Base-by-base conservation (phyloP, 495 filamentous ascomycete species). In the Thermochaetoides thermophila region DNA sequence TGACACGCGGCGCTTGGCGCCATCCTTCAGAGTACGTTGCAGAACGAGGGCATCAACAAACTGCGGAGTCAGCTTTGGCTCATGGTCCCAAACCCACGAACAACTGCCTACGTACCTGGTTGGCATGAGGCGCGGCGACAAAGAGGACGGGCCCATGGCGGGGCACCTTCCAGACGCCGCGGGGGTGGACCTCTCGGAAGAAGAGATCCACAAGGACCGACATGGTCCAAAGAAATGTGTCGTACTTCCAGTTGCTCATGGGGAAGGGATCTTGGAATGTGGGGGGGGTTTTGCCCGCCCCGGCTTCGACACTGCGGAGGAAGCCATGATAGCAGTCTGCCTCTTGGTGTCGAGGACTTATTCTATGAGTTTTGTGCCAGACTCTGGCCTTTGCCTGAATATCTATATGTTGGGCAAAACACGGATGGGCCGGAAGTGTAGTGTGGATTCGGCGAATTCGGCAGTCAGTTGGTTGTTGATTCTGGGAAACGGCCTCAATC, bases 101-200 rank as follows among this genome's bases (percentile, higher is more conserved):
- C 25, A 14, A 27, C 27, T 25, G 11, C 13, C 27, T 32, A 34
- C 49, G 11, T 17, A 85, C 83, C 73, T 97, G 89, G 53, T 97
- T 97, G 29, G 89, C 91, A 68, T 97, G 89, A 40, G 89, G 89
- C 13, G 91, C 89, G n/a, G 85, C 87, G 39, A 97, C 89, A 49
- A 97, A 87, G 25, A 97, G 84, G 34, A 97, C 71, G 0, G 89
- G 86, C 2, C 84, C 89, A 41, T 71, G 68, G 38, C 76, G 69
- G 22, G 89, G 89, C 15, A 97, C 78, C 55, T 82, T 83, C 83
- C 89, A 97, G 29, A 83, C 76, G 35, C 84, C 82, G 28, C 89
- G 78, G 6, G 89, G 87, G 50, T 96, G 86, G 3, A 97, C 81
- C 59, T 97, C 89, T 44, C 89, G 75, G 66, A 97, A 97, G 72